phyloP scores from a whole-genome alignment of 306 rosid species.

The Cucurbita argyrosperma region DNA sequence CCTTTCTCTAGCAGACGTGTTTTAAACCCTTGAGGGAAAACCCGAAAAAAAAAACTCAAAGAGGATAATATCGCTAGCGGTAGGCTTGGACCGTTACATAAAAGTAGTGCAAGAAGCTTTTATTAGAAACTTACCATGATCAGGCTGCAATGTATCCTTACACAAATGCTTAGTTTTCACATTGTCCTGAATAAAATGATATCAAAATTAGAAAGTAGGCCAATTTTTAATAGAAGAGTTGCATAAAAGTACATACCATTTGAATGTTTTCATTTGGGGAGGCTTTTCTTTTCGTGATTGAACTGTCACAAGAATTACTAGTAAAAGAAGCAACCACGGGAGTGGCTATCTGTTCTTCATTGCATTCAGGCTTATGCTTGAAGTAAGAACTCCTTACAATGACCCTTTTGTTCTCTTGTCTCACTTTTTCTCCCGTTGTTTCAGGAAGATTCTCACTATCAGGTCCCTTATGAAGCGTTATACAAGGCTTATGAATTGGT shows the following conservation, averaged over 20 bases:
- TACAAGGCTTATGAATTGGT: conserved; percentile 70
- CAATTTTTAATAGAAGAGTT: neutral
- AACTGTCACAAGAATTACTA: conserved; percentile 17
- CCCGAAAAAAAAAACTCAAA: too few relatives aligned
- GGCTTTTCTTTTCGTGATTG: conserved; percentile 42
- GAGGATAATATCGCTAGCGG: too few relatives aligned
- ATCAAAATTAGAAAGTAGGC: neutral
- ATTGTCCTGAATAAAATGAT: conserved; percentile 32
- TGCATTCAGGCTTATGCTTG: conserved; percentile 33
- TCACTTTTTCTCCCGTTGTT: conserved; percentile 27
- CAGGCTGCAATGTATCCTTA: conserved; percentile 15
- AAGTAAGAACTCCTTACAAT: conserved; percentile 58
- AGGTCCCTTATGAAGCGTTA: conserved; percentile 33
- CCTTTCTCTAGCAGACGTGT: too few relatives aligned
- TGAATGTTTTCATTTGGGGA: conserved; percentile 28
- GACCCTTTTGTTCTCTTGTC: conserved; percentile 39
- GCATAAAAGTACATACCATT: conserved; percentile 30
- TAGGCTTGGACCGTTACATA: too few relatives aligned
- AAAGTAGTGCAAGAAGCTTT: neutral
- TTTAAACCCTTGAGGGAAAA: too few relatives aligned
- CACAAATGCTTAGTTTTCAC: conserved; percentile 26
- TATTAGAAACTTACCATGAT: conserved; percentile 28
- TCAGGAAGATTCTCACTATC: conserved; percentile 13
- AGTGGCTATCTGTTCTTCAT: conserved; percentile 14
- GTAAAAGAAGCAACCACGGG: conserved; percentile 16